Base-by-base conservation (phyloP, 192 early-diverging fungal genomes). In the Geosiphon pyriformis region DNA sequence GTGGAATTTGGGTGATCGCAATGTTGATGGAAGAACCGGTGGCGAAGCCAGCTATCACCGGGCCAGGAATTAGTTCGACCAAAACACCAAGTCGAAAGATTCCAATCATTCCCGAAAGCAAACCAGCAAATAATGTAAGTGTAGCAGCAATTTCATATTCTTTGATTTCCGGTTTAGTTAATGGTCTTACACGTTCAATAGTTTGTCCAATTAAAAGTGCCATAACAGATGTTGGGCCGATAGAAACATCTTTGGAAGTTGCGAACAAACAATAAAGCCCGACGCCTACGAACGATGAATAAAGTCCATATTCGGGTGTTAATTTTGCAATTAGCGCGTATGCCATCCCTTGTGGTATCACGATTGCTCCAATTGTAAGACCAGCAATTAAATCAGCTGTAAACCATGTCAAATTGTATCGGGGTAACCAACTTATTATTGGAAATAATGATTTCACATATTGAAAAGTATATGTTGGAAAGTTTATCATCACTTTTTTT, bases 1-100 rank as follows among this genome's bases (percentile, higher is more conserved):
- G 82, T 15, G 89, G 17, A 55, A 59, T 29, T 67, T 97, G 94
- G 50, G 82, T 80, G 70, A 94, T 84, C 48, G 88, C 82, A 65
- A 94, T 91, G 26, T 81, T 88, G 3, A 90, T 64, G 12, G 88
- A 91, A 23, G 89, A 87, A 8, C 93, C 93, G 1, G 92, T 84
- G 64, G 90, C 93, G 71, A 95, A 97, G 0, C 92, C 94, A 0
- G 88, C 87, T 64, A 96, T 86, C 29, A 90, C 89, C 0, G 92
- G 84, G n/a, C 81, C 73, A 26, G 90, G 86, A 68, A 97, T 90
- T 67, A 95, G 94, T 65, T 94, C 89, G 37, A 95, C 87, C 30
- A 97, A 74, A 56, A 92, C 80, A 6, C 94, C 94, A 12, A 97
- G 78, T 4, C 92, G 87, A 12, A 95, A 70, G 11, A 94, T 59